Evolutionary conservation across 306 rosid species (phyloP), one percentile per base, ranked within the genome.

Genomic region (Morella rubra): DNA sequence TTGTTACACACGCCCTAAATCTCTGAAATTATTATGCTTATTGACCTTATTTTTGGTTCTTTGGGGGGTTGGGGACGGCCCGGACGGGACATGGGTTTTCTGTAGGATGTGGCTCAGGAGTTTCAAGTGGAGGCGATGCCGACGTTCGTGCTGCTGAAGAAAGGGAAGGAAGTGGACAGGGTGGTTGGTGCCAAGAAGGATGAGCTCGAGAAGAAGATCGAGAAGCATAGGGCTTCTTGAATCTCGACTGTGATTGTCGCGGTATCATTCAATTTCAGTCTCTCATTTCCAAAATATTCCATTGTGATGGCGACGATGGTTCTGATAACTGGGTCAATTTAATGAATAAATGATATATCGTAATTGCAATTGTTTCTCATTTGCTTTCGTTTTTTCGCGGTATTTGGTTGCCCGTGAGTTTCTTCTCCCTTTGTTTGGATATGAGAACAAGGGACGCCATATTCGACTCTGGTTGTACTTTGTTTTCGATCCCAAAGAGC

Each of bases 111-210:
- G 69, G 89, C 98, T 8, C 73, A 56, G 82, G 88, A 81, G 49
- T 92, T 84, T 71, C 14, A 75, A 27, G 96, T 92, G 76, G 77
- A 87, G 80, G 97, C 92, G 32, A 94, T 92, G 96, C 96, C 98
- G n/a, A 92, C 97, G 4, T 91, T 92, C 66, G 84, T 92, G 89
- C 51, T 90, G 79, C 12, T 77, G 89, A 92, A 88, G 93, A 72
- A 61, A 56, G 97, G 96, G 81, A 85, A 86, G 76, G 95, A 81
- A 74, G 55, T 85, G 67, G 96, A 86, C 41, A 86, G 79, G 51
- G 77, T 94, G 60, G 85, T 92, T 40, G 98, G 98, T 1, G 92
- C 85, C 6, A 85, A 84, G 71, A 91, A 94, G 80, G 95, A 92
- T 9, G 96, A 94, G 79, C 91, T 94, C 22, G 82, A 84, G 85